phyloP scores from a whole-genome alignment of 495 filamentous ascomycete genomes.

The Podospora pseudopauciseta region DNA sequence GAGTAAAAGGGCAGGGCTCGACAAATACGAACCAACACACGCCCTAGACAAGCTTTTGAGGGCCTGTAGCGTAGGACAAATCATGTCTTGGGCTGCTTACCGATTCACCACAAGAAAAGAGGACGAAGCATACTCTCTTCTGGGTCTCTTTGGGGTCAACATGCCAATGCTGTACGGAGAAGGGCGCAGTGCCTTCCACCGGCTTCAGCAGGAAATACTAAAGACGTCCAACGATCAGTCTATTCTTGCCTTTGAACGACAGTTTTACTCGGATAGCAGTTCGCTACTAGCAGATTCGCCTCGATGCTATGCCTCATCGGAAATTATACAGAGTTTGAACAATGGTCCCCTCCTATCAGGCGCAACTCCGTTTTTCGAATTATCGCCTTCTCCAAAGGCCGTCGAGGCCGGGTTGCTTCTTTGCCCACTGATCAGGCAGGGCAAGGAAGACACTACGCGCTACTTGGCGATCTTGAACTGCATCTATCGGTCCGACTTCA shows the following conservation, averaged over 20 bases:
- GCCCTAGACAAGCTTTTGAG: not conserved
- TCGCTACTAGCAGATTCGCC: slow-evolving; percentile 3
- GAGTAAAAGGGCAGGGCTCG: not conserved
- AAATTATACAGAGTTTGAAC: not conserved
- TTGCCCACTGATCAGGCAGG: slow-evolving; percentile 1
- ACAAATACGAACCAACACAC: not conserved
- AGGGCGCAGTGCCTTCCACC: slow-evolving; percentile 14
- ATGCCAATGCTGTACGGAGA: slow-evolving; percentile 22
- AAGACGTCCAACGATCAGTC: slow-evolving; percentile 13
- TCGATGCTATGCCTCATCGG: slow-evolving; percentile 2
- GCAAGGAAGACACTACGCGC: not conserved
- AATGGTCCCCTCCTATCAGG: not conserved
- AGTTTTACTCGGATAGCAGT: not conserved
- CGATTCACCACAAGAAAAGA: slow-evolving; percentile 11
- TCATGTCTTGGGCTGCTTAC: slow-evolving; percentile 15
- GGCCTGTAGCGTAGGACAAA: slow-evolving; percentile 4
- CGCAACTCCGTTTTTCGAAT: not conserved
- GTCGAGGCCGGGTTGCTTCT: not conserved
- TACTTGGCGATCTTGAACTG: slow-evolving; percentile 4
- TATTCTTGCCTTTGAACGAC: slow-evolving; percentile 9
- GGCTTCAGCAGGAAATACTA: slow-evolving; percentile 17
- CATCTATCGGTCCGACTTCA: slow-evolving; percentile 5
- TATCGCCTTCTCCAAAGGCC: slow-evolving; percentile 1
- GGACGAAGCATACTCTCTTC: slow-evolving; percentile 16
- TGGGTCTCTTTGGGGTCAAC: slow-evolving; percentile 18